Percentiles rank a stretch among this genome's conserved stretches.
These are phyloP conservation scores for Cutaneotrichosporon daszewskae DNA, from an alignment of 1,284 basidiomycete genomes.

Conservation along the genomic window DNA sequence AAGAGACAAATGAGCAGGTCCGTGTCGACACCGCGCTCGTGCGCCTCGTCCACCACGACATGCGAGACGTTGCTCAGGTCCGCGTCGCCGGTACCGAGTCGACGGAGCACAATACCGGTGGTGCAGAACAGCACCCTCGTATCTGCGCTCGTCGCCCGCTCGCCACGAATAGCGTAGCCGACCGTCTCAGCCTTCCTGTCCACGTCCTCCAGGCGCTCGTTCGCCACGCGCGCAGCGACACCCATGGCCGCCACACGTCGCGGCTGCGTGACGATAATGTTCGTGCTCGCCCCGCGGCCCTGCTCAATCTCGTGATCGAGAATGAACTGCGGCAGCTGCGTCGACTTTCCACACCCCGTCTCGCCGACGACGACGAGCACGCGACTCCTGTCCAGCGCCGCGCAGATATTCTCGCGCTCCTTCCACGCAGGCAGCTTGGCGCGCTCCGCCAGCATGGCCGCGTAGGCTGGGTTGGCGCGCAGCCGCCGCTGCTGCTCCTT, in stretches of 20 bases:
- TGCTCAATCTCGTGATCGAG: conserved; percentile 69
- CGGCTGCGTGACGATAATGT: conserved; percentile 85
- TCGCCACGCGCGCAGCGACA: conserved; percentile 78
- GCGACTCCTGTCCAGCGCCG: conserved; percentile 57
- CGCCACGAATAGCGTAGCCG: conserved; percentile 88
- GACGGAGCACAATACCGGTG: conserved; percentile 80
- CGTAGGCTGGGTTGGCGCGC: conserved; percentile 54
- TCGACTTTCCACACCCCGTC: conserved; percentile 76
- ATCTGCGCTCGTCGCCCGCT: conserved; percentile 60
- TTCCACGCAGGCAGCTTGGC: conserved; percentile 69
- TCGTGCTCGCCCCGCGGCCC: conserved; percentile 61
- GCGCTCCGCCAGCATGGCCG: conserved; percentile 56
- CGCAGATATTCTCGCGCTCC: conserved; percentile 60
- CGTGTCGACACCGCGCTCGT: conserved; percentile 83
- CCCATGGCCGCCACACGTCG: conserved; percentile 84
- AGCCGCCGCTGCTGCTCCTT: conserved; percentile 50
- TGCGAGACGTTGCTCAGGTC: conserved; percentile 69
- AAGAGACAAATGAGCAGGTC: conserved; percentile 84
- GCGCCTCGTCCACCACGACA: conserved; percentile 87
- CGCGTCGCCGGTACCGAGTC: conserved; percentile 66
- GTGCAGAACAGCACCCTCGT: conserved; percentile 86
- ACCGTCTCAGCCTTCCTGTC: conserved; percentile 58
- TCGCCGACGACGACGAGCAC: conserved; percentile 80
- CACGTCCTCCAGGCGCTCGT: conserved; percentile 72
- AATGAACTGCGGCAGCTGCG: conserved; percentile 77